Percentiles rank a stretch among this genome's conserved stretches.
These are phyloP conservation scores for Niebla homalea DNA, from an alignment of 495 filamentous ascomycete genomes.

Conservation along the genomic window DNA sequence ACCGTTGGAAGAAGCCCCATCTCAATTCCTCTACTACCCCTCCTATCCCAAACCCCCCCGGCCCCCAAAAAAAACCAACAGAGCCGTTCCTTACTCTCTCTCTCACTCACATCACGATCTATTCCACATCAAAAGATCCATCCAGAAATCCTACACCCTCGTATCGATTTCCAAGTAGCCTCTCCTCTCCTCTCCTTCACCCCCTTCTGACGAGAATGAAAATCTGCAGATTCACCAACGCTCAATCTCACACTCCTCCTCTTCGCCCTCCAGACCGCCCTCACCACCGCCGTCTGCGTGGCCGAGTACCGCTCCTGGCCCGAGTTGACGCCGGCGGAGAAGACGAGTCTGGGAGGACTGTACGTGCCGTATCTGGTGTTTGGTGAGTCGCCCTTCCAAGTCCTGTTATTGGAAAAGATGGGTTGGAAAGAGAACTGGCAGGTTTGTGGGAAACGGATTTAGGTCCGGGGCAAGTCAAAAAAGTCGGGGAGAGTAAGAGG, in stretches of 20 bases:
- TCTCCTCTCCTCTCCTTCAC: neutral
- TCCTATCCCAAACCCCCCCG: too few relatives aligned
- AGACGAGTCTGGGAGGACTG: slow-evolving; percentile 43
- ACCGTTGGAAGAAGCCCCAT: too few relatives aligned
- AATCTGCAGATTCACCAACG: slow-evolving; percentile 38
- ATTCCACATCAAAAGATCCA: too few relatives aligned
- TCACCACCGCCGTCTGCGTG: slow-evolving; percentile 63
- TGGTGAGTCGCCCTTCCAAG: slow-evolving; percentile 38
- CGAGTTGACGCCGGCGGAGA: slow-evolving; percentile 40
- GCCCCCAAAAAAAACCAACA: too few relatives aligned
- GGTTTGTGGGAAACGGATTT: too few relatives aligned
- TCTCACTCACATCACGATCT: too few relatives aligned
- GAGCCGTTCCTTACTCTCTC: too few relatives aligned
- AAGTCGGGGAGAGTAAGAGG: too few relatives aligned
- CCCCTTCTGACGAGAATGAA: neutral
- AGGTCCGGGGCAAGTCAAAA: too few relatives aligned
- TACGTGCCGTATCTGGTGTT: slow-evolving; percentile 63
- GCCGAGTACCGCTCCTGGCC: slow-evolving; percentile 43
- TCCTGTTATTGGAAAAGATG: too few relatives aligned
- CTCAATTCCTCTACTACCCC: too few relatives aligned
- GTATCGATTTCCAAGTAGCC: neutral
- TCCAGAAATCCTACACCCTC: neutral
- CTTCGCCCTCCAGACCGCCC: slow-evolving; percentile 52
- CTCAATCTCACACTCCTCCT: slow-evolving; percentile 53
- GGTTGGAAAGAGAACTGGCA: too few relatives aligned